Conservation (phyloP, 768 basidiomycete species). For the Gymnopilus dilepis region DNA sequence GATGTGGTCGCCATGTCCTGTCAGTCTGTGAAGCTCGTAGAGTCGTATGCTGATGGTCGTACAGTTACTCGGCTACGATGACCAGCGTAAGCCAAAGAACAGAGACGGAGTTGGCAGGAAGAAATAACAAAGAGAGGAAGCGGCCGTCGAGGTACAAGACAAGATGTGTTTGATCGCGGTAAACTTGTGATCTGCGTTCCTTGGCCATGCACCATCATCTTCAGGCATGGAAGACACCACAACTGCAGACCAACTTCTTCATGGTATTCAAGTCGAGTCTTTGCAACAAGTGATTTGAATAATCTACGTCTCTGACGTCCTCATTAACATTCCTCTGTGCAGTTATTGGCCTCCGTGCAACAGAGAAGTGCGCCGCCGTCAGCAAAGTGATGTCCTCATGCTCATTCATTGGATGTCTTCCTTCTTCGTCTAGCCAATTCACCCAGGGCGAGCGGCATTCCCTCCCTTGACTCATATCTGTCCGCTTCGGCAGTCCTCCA, state of each 20-base stretch:
- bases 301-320: slow-evolving; percentile 1
- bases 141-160: slow-evolving; percentile 9
- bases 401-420: slow-evolving; percentile 10
- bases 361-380: slow-evolving; percentile 36
- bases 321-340: slow-evolving; percentile 12
- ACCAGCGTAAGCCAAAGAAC: slow-evolving; percentile 5
- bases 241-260: slow-evolving; percentile 33
- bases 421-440: slow-evolving; percentile 31
- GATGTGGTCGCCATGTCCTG: slow-evolving; percentile 50
- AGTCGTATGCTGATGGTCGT: slow-evolving; percentile 1
- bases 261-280: slow-evolving; percentile 40
- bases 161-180: slow-evolving; percentile 9
- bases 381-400: slow-evolving; percentile 1
- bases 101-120: background rate
- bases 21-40: slow-evolving; percentile 22
- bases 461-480: slow-evolving; percentile 40
- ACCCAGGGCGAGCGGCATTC: slow-evolving; percentile 34
- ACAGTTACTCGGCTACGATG: background rate
- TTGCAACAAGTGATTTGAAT: slow-evolving; percentile 35
- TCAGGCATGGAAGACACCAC: slow-evolving; percentile 4
- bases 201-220: slow-evolving; percentile 12
- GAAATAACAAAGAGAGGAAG: slow-evolving; percentile 6
- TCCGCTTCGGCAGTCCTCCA: slow-evolving; percentile 12
- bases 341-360: slow-evolving; percentile 51
- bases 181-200: slow-evolving; percentile 12